phyloP scores from a whole-genome alignment of 225 moss, liverwort and hornwort genomes.

The Bryoerythrophyllum caledonicum region DNA sequence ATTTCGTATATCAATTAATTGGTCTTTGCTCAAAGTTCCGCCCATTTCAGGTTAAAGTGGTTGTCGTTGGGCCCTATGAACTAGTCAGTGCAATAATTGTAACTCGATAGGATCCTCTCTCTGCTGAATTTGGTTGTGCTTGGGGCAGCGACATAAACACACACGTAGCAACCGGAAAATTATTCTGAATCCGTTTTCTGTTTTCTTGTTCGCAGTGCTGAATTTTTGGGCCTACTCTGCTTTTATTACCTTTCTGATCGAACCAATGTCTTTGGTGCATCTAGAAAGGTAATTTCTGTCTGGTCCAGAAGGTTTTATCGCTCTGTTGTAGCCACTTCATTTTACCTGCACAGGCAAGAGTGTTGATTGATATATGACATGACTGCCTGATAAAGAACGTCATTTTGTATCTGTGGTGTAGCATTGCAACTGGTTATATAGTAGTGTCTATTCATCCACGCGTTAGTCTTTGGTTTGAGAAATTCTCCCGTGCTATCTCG shows the following conservation, averaged over 20 bases:
- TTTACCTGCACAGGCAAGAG: slow-evolving; percentile 2
- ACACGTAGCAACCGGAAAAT: background rate
- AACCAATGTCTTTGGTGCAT: slow-evolving; percentile 69
- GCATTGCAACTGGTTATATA: background rate
- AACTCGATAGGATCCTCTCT: background rate
- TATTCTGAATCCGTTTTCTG: background rate
- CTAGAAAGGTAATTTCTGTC: slow-evolving; percentile 62
- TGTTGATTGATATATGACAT: background rate
- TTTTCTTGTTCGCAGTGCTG: slow-evolving; percentile 60
- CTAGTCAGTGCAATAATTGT: background rate
- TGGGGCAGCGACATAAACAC: background rate
- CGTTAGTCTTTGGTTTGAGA: background rate
- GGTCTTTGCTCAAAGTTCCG: background rate
- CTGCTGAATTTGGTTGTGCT: slow-evolving; percentile 7
- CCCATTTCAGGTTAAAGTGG: background rate
- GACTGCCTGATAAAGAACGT: background rate
- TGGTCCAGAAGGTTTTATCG: background rate
- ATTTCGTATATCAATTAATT: background rate
- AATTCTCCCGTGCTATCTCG: background rate
- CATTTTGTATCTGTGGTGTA: background rate
- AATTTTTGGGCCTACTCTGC: slow-evolving; percentile 79
- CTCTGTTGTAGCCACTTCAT: background rate
- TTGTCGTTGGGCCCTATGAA: background rate
- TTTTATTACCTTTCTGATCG: slow-evolving; percentile 91
- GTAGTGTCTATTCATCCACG: background rate